Conservation (phyloP, 2,329 filamentous ascomycete genomes). For the Aspergillus fijiensis region DNA sequence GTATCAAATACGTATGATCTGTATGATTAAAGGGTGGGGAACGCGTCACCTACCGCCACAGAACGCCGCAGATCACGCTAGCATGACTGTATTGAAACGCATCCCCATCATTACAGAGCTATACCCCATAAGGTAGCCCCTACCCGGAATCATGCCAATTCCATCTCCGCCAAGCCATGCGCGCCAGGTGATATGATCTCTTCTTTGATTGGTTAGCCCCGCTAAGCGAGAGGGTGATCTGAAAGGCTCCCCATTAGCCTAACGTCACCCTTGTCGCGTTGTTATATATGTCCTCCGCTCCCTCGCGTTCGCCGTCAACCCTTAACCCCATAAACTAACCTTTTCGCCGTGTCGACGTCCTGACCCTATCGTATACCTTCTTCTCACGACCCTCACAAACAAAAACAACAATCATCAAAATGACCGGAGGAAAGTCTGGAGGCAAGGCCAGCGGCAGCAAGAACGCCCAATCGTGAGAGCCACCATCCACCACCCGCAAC, state of each 20-base stretch:
- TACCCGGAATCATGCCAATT: conserved; percentile 15
- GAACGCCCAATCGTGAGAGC: conserved; percentile 96
- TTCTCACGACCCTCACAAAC: conserved; percentile 16
- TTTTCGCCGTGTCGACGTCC: conserved; percentile 7
- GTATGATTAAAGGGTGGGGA: conserved; percentile 42
- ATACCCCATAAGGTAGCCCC: conserved; percentile 27
- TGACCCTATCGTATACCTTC: not conserved
- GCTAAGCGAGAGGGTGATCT: conserved; percentile 50
- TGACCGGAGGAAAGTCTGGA: conserved; percentile 99
- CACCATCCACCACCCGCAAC: conserved; percentile 13
- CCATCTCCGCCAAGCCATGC: conserved; percentile 16
- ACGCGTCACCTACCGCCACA: conserved; percentile 23
- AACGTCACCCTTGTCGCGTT: conserved; percentile 46
- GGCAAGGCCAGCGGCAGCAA: conserved; percentile 99
- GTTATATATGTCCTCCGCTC: conserved; percentile 45
- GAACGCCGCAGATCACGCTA: conserved; percentile 19
- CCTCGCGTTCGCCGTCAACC: conserved; percentile 34
- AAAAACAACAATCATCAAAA: conserved; percentile 62
- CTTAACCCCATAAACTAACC: conserved; percentile 28
- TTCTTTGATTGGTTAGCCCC: conserved; percentile 41
- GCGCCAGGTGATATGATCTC: conserved; percentile 32
- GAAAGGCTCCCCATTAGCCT: conserved; percentile 38
- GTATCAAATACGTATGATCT: conserved; percentile 44
- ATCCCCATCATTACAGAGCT: conserved; percentile 24
- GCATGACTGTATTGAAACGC: conserved; percentile 24